Base-by-base conservation (phyloP, 345 rosid species). In the Gossypium mustelinum region DNA sequence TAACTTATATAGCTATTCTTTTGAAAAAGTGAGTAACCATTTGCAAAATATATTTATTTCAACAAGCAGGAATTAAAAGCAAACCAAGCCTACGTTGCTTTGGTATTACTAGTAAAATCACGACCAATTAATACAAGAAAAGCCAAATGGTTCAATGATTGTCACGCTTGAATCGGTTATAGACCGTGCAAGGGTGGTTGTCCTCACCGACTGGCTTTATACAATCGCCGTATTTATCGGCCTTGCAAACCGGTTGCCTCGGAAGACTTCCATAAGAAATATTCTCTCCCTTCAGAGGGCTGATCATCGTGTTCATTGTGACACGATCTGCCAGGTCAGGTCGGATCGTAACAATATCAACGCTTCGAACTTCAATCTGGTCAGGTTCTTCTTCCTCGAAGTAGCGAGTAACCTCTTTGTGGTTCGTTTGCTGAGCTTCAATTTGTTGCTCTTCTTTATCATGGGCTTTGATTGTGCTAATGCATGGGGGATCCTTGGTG, bases 101-200 rank as follows among this genome's bases (percentile, higher is more conserved):
- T 7, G 2, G 58, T 0, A 17, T 54, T 55, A 18, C 25, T 9
- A 57, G 13, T 22, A 56, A 1, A 9, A 20, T 11, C 7, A 13
- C 27, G 27, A 25, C 27, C 27, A 2, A 25, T 25, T 25, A 25
- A 25, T 25, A 25, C 27, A 25, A 25, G 27, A 25, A 25, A 25
- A 25, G 27, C 27, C 27, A 2, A 25, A 25, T 2, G 27, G 39
- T 25, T 60, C 43, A 60, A 60, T 25, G 18, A 12, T 61, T 13
- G 65, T 61, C 43, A 13, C 65, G 18, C 18, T 61, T 61, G 66
- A 44, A 61, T 29, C 66, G 14, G 20, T 61, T 61, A 14, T 61
- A 61, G 44, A 27, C 11, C 14, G 66, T 61, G 66, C 66, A 61
- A 29, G 66, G 66, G 41, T 20, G 66, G 66, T 61, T 29, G 18